Conservation (phyloP, 148 eudicot species). For the Silene conica region DNA sequence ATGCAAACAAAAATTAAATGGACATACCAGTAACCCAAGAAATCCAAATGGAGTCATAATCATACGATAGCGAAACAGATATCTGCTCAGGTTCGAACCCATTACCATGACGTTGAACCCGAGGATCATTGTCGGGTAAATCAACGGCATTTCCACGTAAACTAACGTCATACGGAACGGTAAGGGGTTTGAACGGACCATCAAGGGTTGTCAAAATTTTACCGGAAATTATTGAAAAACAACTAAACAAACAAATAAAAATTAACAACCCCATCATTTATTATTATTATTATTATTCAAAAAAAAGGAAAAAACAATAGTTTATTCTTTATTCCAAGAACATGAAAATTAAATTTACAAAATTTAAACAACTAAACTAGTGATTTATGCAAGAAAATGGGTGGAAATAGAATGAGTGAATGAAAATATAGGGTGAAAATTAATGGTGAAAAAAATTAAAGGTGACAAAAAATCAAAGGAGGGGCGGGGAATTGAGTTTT, state of each 20-base stretch:
- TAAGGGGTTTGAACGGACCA: constrained; percentile 83
- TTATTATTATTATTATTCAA: background rate
- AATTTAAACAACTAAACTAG: no score
- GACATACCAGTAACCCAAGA: constrained; percentile 81
- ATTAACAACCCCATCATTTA: constrained; percentile 22
- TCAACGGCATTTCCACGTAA: constrained; percentile 75
- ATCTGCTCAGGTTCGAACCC: constrained; percentile 89
- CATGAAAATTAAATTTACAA: background rate
- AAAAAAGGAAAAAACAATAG: no score
- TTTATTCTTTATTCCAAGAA: background rate
- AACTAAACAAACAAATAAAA: background rate
- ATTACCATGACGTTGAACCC: constrained; percentile 53
- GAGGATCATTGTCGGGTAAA: constrained; percentile 72
- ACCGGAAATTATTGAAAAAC: constrained; percentile 8
- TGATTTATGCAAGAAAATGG: background rate
- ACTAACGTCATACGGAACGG: constrained; percentile 56
- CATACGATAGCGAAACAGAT: constrained; percentile 66
- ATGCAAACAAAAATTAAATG: no score
- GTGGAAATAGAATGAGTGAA: background rate
- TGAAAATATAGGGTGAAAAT: background rate
- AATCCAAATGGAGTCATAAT: constrained; percentile 83
- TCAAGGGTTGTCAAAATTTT: constrained; percentile 66
- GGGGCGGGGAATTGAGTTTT: constrained; percentile 5
- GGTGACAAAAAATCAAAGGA: constrained; percentile 6
- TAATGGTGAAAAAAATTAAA: no score